phyloP scores from a whole-genome alignment of 2,329 filamentous ascomycete genomes.

The Diaporthe helianthi region DNA sequence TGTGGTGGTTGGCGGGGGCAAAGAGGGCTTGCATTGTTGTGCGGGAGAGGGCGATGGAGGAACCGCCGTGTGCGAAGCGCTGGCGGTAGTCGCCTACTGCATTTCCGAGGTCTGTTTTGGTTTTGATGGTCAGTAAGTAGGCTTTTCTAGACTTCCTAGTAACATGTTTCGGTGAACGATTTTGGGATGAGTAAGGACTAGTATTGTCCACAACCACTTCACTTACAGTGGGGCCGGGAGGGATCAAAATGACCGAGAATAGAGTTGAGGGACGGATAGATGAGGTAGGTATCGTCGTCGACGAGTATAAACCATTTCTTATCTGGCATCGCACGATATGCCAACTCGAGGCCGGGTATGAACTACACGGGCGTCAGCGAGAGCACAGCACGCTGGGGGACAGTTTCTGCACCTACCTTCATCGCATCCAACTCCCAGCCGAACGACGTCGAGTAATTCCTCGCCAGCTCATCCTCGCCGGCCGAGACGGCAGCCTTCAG shows the following conservation, averaged over 20 bases:
- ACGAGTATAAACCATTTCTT: constrained; percentile 67
- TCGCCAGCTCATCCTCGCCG: constrained; percentile 48
- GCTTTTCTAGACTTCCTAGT: neutral
- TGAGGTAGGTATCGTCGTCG: constrained; percentile 64
- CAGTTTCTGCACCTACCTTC: constrained; percentile 47
- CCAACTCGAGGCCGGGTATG: constrained; percentile 60
- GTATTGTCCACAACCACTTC: fast-evolving
- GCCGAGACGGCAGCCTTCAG: constrained; percentile 49
- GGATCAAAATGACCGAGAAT: constrained; percentile 59
- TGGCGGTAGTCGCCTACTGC: constrained; percentile 62
- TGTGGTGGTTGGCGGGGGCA: constrained; percentile 44
- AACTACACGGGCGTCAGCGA: constrained; percentile 48
- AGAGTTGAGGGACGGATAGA: constrained; percentile 55
- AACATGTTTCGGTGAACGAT: neutral
- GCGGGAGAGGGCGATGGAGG: constrained; percentile 59
- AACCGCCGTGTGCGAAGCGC: constrained; percentile 64
- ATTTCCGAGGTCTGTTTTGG: constrained; percentile 55
- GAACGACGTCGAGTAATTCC: constrained; percentile 46
- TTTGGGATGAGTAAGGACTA: neutral
- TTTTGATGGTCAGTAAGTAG: neutral
- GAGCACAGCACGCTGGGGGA: too few species aligned
- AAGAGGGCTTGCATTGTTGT: constrained; percentile 56
- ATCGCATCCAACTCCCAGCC: constrained; percentile 59
- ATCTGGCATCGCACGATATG: constrained; percentile 56
- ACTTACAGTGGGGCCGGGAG: constrained; percentile 48